A percentile compares a stretch with the other conserved stretches of the same genome.
Evolutionary conservation across 306 rosid species (phyloP).

Genomic region (Dalbergia cultrata): DNA sequence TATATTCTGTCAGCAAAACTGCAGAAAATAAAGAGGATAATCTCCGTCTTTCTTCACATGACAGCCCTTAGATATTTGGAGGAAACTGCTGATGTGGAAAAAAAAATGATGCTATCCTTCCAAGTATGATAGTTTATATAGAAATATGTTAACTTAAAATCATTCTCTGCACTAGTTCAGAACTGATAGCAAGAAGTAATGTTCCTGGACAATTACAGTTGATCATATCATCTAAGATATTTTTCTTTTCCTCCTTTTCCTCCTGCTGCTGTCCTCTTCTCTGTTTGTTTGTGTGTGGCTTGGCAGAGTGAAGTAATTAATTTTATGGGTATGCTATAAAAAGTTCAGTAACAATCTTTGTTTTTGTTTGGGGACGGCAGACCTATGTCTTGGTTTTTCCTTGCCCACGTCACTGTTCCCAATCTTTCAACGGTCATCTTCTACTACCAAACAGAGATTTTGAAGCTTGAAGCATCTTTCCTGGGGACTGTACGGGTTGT

Average conservation of each 20-base stretch:
- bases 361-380: slow-evolving; percentile 58
- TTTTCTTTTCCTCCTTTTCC: slow-evolving; percentile 32
- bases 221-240: slow-evolving; percentile 1
- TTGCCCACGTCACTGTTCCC: slow-evolving; percentile 74
- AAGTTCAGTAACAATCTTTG: slow-evolving; percentile 42
- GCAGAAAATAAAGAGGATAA: neutral
- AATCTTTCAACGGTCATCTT: slow-evolving; percentile 79
- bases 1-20: neutral
- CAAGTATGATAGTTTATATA: slow-evolving; percentile 11
- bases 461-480: slow-evolving; percentile 83
- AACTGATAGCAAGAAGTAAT: slow-evolving; percentile 4
- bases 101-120: neutral
- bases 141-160: neutral
- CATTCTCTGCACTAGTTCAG: slow-evolving; percentile 5
- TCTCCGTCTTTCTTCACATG: slow-evolving; percentile 33
- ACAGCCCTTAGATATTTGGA: neutral
- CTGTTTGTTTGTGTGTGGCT: neutral
- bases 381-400: slow-evolving; percentile 93
- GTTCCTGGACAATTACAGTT: neutral
- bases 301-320: slow-evolving; percentile 26
- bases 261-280: neutral
- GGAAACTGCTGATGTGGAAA: neutral
- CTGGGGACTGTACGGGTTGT: slow-evolving; percentile 76
- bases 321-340: slow-evolving; percentile 24
- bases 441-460: slow-evolving; percentile 78